Base-by-base conservation (phyloP, 495 filamentous ascomycete species). In the Penicillium paxilli region DNA sequence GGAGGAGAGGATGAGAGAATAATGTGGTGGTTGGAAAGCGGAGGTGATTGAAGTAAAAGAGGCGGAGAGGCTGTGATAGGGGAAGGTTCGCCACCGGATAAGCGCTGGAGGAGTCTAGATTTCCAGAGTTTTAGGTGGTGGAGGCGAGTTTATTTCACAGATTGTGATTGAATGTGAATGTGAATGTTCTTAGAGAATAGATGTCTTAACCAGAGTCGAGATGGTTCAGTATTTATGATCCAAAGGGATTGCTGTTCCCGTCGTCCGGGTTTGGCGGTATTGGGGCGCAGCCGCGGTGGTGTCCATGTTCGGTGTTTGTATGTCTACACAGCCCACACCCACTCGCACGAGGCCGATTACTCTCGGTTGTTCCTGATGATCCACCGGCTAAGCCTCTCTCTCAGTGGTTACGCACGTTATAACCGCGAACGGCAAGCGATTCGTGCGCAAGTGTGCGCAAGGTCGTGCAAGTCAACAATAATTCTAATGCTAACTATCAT, bases 331-430 rank as follows among this genome's bases (percentile, higher is more conserved):
- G 49, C 49, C 49, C 47, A 32, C n/a, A 25, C 16, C 32, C 17
- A 40, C 35, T 30, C 49, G 49, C 19, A 42, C 37, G 16, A 38
- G 35, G 25, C 46, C 16, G 32, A 33, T 21, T 33, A 23, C 12
- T 9, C 28, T 17, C 16, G 8, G 44, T 49, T 35, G 54, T 56
- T 51, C 47, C 54, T 56, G 47, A 41, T 10, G 54, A 53, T 41
- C 56, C 56, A 58, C 56, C 47, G 19, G 33, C 35, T 42, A 28
- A 51, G 49, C 49, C 49, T 23, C 40, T 42, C 11, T 40, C 5
- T 42, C 17, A 38, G 17, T 38, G 33, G 7, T 37, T 37, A n/a
- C 33, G 33, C 33, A 37, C 14, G 6, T 22, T 11, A 2, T 42
- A 7, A 23, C 40, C 10, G 40, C 3, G 21, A 42, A 42, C 40